These are phyloP conservation scores for Phytophthora capsici DNA, from an alignment of 352 stramenopile genomes.

Conservation along the genomic window DNA sequence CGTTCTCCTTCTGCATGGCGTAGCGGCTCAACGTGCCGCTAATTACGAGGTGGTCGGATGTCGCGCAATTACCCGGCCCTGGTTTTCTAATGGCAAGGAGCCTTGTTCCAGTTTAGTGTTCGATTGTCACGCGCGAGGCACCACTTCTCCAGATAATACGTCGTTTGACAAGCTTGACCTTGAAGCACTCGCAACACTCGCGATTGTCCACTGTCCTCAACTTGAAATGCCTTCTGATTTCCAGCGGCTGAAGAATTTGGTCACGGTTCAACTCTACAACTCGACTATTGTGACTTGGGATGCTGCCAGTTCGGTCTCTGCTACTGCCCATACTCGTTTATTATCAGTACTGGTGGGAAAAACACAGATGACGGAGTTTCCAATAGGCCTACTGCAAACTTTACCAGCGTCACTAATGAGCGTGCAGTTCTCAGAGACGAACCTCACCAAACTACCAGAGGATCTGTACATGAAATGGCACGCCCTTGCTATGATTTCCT, in stretches of 20 bases:
- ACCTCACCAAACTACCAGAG: conserved; percentile 13
- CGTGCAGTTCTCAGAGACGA: conserved; percentile 31
- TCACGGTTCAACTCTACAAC: conserved; percentile 25
- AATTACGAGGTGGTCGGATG: conserved; percentile 22
- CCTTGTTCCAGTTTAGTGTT: conserved; percentile 30
- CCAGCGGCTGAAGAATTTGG: conserved; percentile 8
- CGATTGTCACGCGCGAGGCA: conserved; percentile 15
- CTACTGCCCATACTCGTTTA: conserved; percentile 11
- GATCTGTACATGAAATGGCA: conserved; percentile 23
- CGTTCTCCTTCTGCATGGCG: conserved; percentile 13
- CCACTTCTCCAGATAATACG: conserved; percentile 3
- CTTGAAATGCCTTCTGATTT: conserved; percentile 18
- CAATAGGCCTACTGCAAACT: conserved; percentile 12
- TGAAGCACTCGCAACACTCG: conserved; percentile 5
- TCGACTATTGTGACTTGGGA: conserved; percentile 27
- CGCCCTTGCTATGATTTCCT: conserved; percentile 6
- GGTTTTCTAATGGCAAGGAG: conserved; percentile 32
- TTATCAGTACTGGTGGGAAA: conserved; percentile 16
- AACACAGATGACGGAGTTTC: conserved; percentile 18
- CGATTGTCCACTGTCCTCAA: conserved; percentile 18
- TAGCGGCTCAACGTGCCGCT: conserved; percentile 12
- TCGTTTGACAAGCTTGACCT: conserved; percentile 27
- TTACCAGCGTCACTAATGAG: conserved; percentile 12
- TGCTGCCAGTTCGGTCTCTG: conserved; percentile 17
- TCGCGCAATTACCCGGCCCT: conserved; percentile 15